phyloP scores from a whole-genome alignment of 306 rosid genomes.

The Abrus pulchellus region DNA sequence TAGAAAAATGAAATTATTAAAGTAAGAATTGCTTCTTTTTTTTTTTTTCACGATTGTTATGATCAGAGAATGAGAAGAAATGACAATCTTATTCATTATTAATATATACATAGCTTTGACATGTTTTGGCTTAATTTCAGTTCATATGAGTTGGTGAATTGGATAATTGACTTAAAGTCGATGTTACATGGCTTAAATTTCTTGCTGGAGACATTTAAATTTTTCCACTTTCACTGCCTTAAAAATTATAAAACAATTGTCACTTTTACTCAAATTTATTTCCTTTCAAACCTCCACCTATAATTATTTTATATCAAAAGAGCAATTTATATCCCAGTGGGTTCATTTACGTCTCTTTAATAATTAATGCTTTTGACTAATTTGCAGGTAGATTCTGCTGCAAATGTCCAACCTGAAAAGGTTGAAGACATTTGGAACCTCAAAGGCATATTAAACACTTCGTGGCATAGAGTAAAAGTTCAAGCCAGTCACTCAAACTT shows the following conservation, averaged over 20 bases:
- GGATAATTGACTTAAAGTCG: not conserved
- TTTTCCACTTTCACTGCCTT: constrained; percentile 4
- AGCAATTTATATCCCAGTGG: constrained; percentile 1
- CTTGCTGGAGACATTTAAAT: constrained; percentile 3
- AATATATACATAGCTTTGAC: not conserved
- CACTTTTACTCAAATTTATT: not conserved
- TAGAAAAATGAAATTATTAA: not conserved
- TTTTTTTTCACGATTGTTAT: not conserved
- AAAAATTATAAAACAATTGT: not conserved
- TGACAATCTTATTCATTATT: not conserved
- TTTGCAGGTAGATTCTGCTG: constrained; percentile 89
- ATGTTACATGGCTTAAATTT: not conserved
- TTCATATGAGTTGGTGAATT: not conserved
- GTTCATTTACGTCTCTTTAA: not conserved
- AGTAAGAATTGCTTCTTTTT: not conserved
- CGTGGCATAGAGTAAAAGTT: constrained; percentile 89
- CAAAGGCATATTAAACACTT: constrained; percentile 90
- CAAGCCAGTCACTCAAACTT: constrained; percentile 79
- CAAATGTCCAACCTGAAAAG: constrained; percentile 88
- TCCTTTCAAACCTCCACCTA: not conserved
- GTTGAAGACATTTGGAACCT: constrained; percentile 91
- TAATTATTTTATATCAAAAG: not conserved
- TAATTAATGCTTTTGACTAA: constrained; percentile 9
- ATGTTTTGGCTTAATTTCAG: not conserved
- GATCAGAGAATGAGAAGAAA: constrained; percentile 8